Evolutionary conservation across 768 basidiomycete species (phyloP), one percentile per base, ranked within the genome.

Genomic region (Lyophyllum atratum): DNA sequence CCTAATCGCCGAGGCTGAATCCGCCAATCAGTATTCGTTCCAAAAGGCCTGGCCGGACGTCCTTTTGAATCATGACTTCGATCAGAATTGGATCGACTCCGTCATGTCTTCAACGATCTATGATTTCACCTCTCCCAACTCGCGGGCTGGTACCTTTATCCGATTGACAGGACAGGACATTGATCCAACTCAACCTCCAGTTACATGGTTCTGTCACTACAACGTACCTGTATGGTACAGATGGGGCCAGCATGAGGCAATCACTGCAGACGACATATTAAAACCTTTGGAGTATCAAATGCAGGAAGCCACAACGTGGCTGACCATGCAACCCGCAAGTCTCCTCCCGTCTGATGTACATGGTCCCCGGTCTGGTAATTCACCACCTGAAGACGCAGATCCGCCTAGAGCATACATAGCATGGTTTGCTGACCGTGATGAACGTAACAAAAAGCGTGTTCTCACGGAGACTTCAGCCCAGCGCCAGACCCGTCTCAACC

Each of bases 151-250:
- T 4, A 10, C 46, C 22, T 57, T 55, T 17, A 39, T 31, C 5
- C 5, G 6, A 6, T 11, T 31, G 29, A 5, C 29, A 31, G 21
- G 10, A 1, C n/a, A n/a, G n/a, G n/a, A n/a, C n/a, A 14, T 26
- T 9, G 45, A 55, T 14, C 14, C 25, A 1, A 22, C 19, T 6
- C 55, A 60, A 15, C 42, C 50, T 4, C 3, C 39, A 3, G 40
- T 60, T 0, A 12, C 0, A 22, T 58, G 56, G 56, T 48, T 40
- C 25, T 37, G 34, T 12, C 2, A 37, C n/a, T 48, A 34, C 11
- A n/a, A 48, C 12, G 26, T 60, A 15, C 55, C 59, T n/a, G 55
- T 60, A 9, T 60, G 59, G 59, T 60, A 60, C 21, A 7, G 17
- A 22, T 60, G 55, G 59, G 50, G 46, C 19, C 6, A 9, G 14